Base-by-base conservation (phyloP, 306 rosid genomes). In the Phaseolus lunatus region DNA sequence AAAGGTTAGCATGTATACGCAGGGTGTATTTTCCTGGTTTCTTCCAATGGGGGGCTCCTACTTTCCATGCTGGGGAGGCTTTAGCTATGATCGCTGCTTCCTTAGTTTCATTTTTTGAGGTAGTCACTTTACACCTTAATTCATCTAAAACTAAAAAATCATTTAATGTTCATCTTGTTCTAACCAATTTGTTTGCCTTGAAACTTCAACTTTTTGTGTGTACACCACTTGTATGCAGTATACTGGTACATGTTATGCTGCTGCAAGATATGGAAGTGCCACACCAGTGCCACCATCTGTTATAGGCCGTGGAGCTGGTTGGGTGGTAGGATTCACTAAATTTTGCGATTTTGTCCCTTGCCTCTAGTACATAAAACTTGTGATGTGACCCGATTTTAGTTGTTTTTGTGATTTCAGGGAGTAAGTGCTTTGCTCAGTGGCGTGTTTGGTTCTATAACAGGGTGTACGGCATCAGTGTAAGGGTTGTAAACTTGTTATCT, bases 281-380 rank as follows among this genome's bases (percentile, higher is more conserved):
- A 91, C 97, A n/a, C 97, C 98, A 0, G 96, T 89, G 83, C 98
- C 97, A n/a, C 91, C 93, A 76, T 89, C 93, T 67, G 87, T 93
- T 54, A 83, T 91, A 20, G 70, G 96, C 68, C 97, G 97, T 0
- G 96, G 96, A 31, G 84, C 85, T 67, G 98, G 93, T 44, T 93
- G 98, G 97, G 77, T 88, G 89, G 97, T 91, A 81, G 16, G 87
- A 71, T 29, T 47, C 73, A 67, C 70, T 37, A 37, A 64, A 31
- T 13, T 76, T 79, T 63, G 16, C 41, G 18, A 33, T 54, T 22
- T 24, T 75, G 67, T 81, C 57, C 29, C 41, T 52, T 4, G 41
- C 65, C 26, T 58, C 7, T 19, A 20, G 74, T 11, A 16, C 50
- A 66, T 57, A 5, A 64, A 78, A 47, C 31, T 9, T 53, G 31